These are phyloP conservation scores for Canavalia ensiformis DNA, from an alignment of 306 rosid species.

Conservation along the genomic window DNA sequence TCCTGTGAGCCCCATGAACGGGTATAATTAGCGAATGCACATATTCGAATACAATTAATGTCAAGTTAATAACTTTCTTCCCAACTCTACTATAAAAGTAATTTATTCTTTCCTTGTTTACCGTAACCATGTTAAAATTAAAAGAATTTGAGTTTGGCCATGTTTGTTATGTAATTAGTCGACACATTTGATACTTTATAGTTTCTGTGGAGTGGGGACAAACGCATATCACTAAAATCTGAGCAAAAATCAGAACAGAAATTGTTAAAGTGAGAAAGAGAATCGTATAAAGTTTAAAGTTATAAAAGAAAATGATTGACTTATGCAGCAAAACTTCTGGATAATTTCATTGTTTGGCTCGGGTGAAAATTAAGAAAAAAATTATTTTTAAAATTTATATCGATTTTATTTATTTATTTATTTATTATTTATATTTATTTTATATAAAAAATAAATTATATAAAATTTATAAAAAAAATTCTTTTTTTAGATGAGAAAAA, in stretches of 20 bases:
- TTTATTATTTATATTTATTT: too few relatives aligned
- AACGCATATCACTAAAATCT: constrained; percentile 7
- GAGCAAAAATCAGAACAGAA: constrained; percentile 9
- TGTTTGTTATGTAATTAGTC: not conserved
- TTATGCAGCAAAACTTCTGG: constrained; percentile 18
- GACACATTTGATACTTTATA: not conserved
- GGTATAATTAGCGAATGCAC: constrained; percentile 18
- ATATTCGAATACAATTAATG: not conserved
- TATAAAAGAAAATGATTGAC: constrained; percentile 48
- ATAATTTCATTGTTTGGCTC: too few relatives aligned
- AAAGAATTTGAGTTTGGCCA: not conserved
- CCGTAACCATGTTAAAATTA: not conserved
- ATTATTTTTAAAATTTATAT: too few relatives aligned
- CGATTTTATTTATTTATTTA: too few relatives aligned
- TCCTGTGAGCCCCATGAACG: constrained; percentile 37
- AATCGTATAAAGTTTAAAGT: constrained; percentile 21
- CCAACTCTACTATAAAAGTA: not conserved
- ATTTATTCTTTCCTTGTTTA: constrained; percentile 39
- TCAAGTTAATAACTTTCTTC: not conserved
- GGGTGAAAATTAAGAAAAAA: too few relatives aligned
- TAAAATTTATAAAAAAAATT: too few relatives aligned
- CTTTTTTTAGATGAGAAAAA: too few relatives aligned
- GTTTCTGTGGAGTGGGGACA: constrained; percentile 28
- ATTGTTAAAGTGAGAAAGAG: constrained; percentile 34
- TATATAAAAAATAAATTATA: too few relatives aligned